Evolutionary conservation across 345 rosid genomes (phyloP).

Genomic region (Garcia nutans): DNA sequence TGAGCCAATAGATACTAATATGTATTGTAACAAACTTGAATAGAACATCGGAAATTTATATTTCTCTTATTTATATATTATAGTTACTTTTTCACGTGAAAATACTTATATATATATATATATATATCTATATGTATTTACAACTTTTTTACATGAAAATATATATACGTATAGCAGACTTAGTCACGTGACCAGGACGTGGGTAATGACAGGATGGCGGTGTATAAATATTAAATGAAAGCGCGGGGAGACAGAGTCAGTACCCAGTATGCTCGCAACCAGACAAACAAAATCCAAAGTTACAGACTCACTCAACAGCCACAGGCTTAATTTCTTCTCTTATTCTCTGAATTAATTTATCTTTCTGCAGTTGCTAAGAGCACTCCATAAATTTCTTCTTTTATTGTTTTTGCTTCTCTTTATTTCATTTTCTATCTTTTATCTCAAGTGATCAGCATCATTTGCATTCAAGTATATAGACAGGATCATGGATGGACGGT

Average conservation of each 20-base stretch:
- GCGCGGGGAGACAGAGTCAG: conserved; percentile 8
- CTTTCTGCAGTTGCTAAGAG: neutral
- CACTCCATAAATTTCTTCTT: neutral
- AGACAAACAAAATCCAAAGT: conserved; percentile 19
- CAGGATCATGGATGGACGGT: conserved; percentile 19
- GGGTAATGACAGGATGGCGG: conserved; percentile 24
- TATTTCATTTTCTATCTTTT: neutral
- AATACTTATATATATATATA: too few relatives aligned
- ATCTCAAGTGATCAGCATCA: neutral
- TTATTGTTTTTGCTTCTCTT: neutral
- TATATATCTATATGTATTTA: too few relatives aligned
- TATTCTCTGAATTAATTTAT: conserved; percentile 25
- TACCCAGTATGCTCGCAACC: neutral
- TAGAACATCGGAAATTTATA: too few relatives aligned
- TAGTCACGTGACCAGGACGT: conserved; percentile 35
- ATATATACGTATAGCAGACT: too few relatives aligned
- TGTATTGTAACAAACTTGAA: too few relatives aligned
- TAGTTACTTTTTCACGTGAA: too few relatives aligned
- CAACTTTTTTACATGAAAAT: too few relatives aligned
- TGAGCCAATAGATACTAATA: too few relatives aligned
- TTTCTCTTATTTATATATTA: too few relatives aligned
- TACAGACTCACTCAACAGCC: neutral
- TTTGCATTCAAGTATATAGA: too few relatives aligned
- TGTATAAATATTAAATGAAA: conserved; percentile 9
- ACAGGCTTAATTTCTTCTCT: conserved; percentile 38